Conservation (phyloP, 192 early-diverging fungal species). For the Kickxella alabastrina region DNA sequence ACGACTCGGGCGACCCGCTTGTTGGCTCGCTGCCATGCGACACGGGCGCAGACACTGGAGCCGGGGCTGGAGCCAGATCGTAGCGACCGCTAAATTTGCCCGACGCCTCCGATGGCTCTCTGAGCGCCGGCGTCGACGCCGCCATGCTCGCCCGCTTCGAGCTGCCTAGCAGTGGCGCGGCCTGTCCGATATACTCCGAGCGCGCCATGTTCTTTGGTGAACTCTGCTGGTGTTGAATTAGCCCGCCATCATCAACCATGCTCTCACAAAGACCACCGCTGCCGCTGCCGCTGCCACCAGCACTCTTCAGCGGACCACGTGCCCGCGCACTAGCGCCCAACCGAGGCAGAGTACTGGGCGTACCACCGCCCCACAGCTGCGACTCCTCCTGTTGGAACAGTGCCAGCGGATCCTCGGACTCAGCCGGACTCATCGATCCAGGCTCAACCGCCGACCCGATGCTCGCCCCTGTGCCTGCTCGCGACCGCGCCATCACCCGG, state of each 20-base stretch:
- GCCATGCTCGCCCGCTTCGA: conserved; percentile 13
- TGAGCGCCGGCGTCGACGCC: conserved; percentile 34
- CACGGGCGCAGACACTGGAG: background rate
- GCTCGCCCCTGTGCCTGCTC: conserved; percentile 40
- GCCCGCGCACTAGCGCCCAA: conserved; percentile 18
- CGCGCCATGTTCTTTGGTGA: conserved; percentile 21
- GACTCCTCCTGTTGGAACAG: conserved; percentile 52
- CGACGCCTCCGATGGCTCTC: conserved; percentile 6
- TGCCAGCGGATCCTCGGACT: conserved; percentile 39
- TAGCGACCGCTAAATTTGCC: background rate
- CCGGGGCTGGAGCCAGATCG: background rate
- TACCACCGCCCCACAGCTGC: conserved; percentile 44
- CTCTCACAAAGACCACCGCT: background rate
- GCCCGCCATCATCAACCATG: background rate
- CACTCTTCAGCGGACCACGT: conserved; percentile 3
- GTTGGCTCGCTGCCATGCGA: background rate
- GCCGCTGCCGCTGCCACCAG: background rate
- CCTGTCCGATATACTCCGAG: conserved; percentile 41
- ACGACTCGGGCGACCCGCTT: conserved; percentile 2
- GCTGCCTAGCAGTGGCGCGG: background rate
- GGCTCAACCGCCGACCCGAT: conserved; percentile 8
- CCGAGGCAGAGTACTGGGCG: conserved; percentile 40
- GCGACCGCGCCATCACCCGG: conserved; percentile 14
- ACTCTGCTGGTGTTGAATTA: background rate
- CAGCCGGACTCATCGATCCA: background rate